Evolutionary conservation across 78 protist genomes (phyloP).

Genomic region (Dictyostelium citrinum): DNA sequence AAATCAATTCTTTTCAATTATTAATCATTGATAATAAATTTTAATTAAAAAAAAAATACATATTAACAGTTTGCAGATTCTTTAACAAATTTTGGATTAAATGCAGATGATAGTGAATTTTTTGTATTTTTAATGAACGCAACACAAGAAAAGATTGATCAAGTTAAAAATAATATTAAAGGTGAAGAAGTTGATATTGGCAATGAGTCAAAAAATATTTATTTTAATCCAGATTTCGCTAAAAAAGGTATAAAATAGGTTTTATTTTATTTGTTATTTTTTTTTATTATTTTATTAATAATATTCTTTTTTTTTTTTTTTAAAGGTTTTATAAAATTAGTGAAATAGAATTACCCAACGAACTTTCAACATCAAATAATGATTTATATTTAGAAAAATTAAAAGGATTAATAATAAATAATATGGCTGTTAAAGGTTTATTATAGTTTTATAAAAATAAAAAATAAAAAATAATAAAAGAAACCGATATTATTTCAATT

Average conservation of each 20-base stretch:
- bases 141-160: background rate
- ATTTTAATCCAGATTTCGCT: background rate
- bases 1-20: no score
- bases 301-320: background rate
- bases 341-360: background rate
- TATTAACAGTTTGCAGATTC: conserved; percentile 1
- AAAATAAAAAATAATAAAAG: background rate
- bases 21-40: no score
- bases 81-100: conserved; percentile 29
- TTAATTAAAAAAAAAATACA: no score
- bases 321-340: background rate
- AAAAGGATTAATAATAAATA: conserved; percentile 19
- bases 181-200: conserved; percentile 20
- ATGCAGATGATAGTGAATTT: conserved; percentile 12
- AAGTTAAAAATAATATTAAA: background rate
- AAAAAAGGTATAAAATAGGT: background rate
- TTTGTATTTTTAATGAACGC: conserved; percentile 28
- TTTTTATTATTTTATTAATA: background rate
- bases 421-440: conserved; percentile 56
- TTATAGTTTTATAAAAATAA: background rate
- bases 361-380: background rate
- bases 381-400: conserved; percentile 3
- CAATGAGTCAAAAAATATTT: background rate
- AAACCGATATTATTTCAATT: no score
- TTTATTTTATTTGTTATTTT: background rate